Percentiles rank a stretch among this genome's conserved stretches.
phyloP scores from a whole-genome alignment of 805 yeast species.

The Cyberlindnera mycetangii region DNA sequence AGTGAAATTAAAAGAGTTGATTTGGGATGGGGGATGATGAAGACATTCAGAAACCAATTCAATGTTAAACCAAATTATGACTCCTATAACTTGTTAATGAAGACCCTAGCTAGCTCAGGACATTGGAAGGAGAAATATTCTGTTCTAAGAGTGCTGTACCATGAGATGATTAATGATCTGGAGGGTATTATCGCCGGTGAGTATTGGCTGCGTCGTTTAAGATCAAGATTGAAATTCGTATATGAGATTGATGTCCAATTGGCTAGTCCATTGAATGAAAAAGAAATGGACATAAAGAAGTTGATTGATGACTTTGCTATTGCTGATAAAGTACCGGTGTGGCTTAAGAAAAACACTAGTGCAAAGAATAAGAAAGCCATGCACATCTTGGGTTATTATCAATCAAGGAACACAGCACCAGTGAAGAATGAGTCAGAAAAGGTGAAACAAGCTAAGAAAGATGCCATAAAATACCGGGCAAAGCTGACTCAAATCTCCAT shows the following conservation, averaged over 20 bases:
- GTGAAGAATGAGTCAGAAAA: not conserved
- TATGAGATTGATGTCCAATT: constrained; percentile 18
- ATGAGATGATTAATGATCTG: constrained; percentile 20
- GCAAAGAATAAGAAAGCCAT: constrained; percentile 7
- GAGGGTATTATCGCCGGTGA: constrained; percentile 23
- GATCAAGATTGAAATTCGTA: constrained; percentile 23
- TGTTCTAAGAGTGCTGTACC: constrained; percentile 26
- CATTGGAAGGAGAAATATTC: constrained; percentile 27
- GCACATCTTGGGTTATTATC: constrained; percentile 17
- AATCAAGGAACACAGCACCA: constrained; percentile 2
- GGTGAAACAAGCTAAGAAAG: constrained; percentile 5
- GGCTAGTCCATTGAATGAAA: constrained; percentile 17
- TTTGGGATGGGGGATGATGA: constrained; percentile 31
- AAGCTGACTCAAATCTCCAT: constrained; percentile 28
- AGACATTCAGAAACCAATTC: constrained; percentile 29
- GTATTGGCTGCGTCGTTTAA: constrained; percentile 25
- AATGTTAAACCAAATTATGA: constrained; percentile 31
- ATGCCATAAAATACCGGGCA: constrained; percentile 20
- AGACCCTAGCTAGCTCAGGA: constrained; percentile 34
- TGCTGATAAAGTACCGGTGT: constrained; percentile 5
- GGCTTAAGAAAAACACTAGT: constrained; percentile 4
- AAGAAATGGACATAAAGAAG: constrained; percentile 13
- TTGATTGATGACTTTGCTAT: constrained; percentile 3
- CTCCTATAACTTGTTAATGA: constrained; percentile 34
- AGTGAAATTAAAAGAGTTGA: constrained; percentile 35